A percentile compares a stretch with the other conserved stretches of the same genome.
phyloP scores from a whole-genome alignment of 2,329 filamentous ascomycete species.

The Piedraia hortae region DNA sequence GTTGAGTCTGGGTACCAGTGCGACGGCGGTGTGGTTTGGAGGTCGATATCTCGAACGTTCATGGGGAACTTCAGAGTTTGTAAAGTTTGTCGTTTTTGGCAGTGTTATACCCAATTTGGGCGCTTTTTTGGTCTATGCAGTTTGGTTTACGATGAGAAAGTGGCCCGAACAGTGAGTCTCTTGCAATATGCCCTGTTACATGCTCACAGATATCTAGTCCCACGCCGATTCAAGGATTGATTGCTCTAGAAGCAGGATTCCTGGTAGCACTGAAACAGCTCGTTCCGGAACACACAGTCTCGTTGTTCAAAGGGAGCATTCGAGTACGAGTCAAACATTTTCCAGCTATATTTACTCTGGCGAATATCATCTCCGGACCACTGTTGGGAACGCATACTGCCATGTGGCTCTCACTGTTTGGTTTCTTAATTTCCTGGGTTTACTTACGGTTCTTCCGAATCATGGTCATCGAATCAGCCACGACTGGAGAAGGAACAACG shows the following conservation, averaged over 20 bases:
- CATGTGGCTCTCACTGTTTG: constrained; percentile 50
- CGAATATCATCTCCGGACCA: constrained; percentile 39
- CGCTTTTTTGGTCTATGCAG: constrained; percentile 42
- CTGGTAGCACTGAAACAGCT: constrained; percentile 95
- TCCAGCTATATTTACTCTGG: constrained; percentile 45
- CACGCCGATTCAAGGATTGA: constrained; percentile 64
- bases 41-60: constrained; percentile 86
- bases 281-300: constrained; percentile 86
- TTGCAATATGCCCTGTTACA: too few species aligned
- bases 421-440: constrained; percentile 72
- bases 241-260: constrained; percentile 74
- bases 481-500: constrained; percentile 18
- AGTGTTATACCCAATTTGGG: constrained; percentile 56
- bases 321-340: constrained; percentile 69
- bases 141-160: constrained; percentile 43
- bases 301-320: constrained; percentile 63
- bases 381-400: constrained; percentile 45
- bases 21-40: constrained; percentile 61
- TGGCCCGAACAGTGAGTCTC: constrained; percentile 38
- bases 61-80: constrained; percentile 79
- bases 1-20: constrained; percentile 55
- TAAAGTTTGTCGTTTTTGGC: constrained; percentile 59
- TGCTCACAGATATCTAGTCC: constrained; percentile 18
- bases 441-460: constrained; percentile 93
- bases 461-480: constrained; percentile 15